phyloP scores from a whole-genome alignment of 768 basidiomycete species.

The Megacollybia marginata region DNA sequence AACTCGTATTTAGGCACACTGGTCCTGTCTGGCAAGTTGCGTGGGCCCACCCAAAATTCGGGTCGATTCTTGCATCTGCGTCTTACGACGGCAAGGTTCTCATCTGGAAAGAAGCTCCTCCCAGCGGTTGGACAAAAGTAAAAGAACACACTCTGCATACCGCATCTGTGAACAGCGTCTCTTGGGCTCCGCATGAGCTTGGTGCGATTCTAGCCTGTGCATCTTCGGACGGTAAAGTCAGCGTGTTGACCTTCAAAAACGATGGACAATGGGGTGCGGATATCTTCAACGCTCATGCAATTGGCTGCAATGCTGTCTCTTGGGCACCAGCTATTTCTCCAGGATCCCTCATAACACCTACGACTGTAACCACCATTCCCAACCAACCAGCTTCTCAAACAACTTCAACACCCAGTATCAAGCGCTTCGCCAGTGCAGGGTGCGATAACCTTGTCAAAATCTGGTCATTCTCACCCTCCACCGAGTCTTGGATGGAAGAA shows the following conservation, averaged over 20 bases:
- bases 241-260: slow-evolving; percentile 97
- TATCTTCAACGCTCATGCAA: slow-evolving; percentile 92
- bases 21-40: slow-evolving; percentile 98
- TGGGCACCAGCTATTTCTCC: slow-evolving; percentile 93
- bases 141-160: slow-evolving; percentile 94
- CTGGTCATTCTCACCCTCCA: slow-evolving; percentile 85
- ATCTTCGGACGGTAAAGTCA: slow-evolving; percentile 94
- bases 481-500: slow-evolving; percentile 86
- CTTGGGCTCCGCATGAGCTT: slow-evolving; percentile 98
- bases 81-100: slow-evolving; percentile 98
- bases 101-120: slow-evolving; percentile 89
- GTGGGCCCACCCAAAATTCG: slow-evolving; percentile 98
- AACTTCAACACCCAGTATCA: slow-evolving; percentile 46
- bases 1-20: slow-evolving; percentile 57
- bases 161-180: slow-evolving; percentile 95
- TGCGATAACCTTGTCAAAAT: slow-evolving; percentile 95
- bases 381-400: slow-evolving; percentile 29
- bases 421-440: slow-evolving; percentile 91
- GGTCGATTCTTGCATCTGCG: slow-evolving; percentile 94
- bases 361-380: slow-evolving; percentile 39
- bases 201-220: slow-evolving; percentile 97
- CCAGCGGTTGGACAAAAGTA: slow-evolving; percentile 82
- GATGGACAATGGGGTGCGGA: slow-evolving; percentile 90
- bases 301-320: slow-evolving; percentile 94
- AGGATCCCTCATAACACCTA: slow-evolving; percentile 74